phyloP scores from a whole-genome alignment of 1,139 yeast species.

The Geotrichum europaeum region DNA sequence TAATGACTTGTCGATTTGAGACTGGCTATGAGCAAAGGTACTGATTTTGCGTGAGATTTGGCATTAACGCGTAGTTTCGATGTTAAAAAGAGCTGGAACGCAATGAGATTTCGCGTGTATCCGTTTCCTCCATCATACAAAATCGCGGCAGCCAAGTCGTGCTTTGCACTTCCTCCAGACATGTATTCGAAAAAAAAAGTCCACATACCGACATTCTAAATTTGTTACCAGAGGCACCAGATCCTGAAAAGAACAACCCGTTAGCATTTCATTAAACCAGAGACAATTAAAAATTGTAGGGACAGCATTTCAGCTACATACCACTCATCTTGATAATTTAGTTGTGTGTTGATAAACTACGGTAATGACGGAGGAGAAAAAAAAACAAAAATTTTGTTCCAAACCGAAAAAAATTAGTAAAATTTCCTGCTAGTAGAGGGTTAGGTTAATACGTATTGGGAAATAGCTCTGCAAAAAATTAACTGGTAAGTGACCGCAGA shows the following conservation, averaged over 20 bases:
- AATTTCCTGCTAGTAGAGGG: neutral
- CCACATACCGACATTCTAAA: constrained; percentile 96
- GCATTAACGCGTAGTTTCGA: neutral
- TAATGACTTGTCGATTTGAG: neutral
- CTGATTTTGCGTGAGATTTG: neutral
- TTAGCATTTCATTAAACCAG: constrained; percentile 11
- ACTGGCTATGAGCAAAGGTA: neutral
- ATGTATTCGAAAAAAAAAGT: neutral
- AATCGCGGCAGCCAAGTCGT: constrained; percentile 10
- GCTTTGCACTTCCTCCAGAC: neutral
- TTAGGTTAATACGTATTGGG: constrained; percentile 7
- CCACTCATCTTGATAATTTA: constrained; percentile 13
- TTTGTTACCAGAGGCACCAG: constrained; percentile 98
- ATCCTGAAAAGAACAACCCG: constrained; percentile 10
- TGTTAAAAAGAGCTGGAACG: neutral
- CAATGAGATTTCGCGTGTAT: neutral
- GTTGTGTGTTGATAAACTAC: constrained; percentile 9
- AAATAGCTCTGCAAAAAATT: neutral
- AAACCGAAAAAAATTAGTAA: neutral
- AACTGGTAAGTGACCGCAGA: neutral
- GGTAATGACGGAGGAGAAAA: constrained; percentile 7
- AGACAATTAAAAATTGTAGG: neutral
- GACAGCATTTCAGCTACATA: constrained; percentile 7
- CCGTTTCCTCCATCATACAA: neutral
- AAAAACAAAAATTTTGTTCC: neutral